Base-by-base conservation (phyloP, 768 basidiomycete species). In the Lactarius trivialis region DNA sequence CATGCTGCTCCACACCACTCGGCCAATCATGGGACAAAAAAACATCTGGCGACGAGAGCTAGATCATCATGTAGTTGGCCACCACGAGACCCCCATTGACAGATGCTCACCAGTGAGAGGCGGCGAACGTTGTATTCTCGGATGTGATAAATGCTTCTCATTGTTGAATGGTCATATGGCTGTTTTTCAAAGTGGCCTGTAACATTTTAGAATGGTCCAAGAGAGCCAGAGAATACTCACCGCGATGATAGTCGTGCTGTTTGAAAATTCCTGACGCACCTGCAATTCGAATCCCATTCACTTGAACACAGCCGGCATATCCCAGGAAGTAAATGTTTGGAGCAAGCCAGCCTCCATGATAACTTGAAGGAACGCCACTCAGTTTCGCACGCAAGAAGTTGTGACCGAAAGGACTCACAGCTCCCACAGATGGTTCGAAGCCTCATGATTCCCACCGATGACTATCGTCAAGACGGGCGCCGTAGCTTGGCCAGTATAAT, bases 381-480 rank as follows among this genome's bases (percentile, higher is more conserved):
- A 21, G 24, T 66, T 24, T 37, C 53, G 56, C 53, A 55, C 39
- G 39, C n/a, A 56, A 54, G 61, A 14, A 34, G 34, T 5, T 39
- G 39, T 21, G 21, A 41, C 39, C 19, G 14, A 24, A 48, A 17
- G 33, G 2, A 76, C 89, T 74, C 45, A 93, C 91, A 97, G 74
- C 73, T 99, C 97, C 88, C 92, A 95, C 76, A 98, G 79, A 71
- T 98, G 97, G 68, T 94, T 97, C 24, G 91, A 94, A 1, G 93
- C 93, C 74, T 98, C 97, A 72, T 98, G 97, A 71, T 98, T 98
- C 9, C 97, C 97, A 17, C 97, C 97, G 69, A 98, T 97, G 54
- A 98, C 85, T 14, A 99, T 78, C 0, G 97, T 99, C 71, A 96
- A 74, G 4, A 96, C 73, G 0, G 95, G 93, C 2, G 96, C 94